These are phyloP conservation scores for Hypomontagnella submonticulosa DNA, from an alignment of 495 filamentous ascomycete species.

Conservation along the genomic window DNA sequence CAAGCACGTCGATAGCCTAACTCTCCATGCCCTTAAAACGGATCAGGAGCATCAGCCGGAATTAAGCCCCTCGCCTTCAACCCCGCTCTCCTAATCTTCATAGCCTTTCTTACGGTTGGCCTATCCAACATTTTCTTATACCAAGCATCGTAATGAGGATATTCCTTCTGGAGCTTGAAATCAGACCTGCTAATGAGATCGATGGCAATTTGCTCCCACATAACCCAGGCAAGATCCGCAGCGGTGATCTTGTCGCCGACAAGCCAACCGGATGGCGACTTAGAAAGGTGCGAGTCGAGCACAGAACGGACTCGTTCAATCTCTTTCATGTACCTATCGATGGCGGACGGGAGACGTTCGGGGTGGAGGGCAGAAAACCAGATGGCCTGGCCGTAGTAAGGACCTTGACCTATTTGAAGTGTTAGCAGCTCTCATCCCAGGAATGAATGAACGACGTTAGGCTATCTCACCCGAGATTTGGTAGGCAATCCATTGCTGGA, in stretches of 20 bases:
- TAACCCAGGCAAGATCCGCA: slow-evolving; percentile 68
- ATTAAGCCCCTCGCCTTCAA: not conserved
- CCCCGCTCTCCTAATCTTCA: slow-evolving; percentile 11
- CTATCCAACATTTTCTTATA: slow-evolving; percentile 42
- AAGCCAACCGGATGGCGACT: slow-evolving; percentile 61
- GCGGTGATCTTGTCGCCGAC: slow-evolving; percentile 69
- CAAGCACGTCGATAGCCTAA: not conserved
- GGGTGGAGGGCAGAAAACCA: slow-evolving; percentile 54
- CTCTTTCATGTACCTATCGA: slow-evolving; percentile 60
- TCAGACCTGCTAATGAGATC: slow-evolving; percentile 14
- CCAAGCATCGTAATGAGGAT: slow-evolving; percentile 49
- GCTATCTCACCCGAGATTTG: slow-evolving; percentile 52
- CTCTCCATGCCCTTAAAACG: not conserved
- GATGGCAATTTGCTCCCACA: slow-evolving; percentile 58
- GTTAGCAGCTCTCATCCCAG: not conserved
- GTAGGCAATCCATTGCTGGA: slow-evolving; percentile 57
- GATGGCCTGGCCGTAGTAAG: slow-evolving; percentile 59
- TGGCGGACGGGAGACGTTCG: slow-evolving; percentile 53
- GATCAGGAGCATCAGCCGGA: not conserved
- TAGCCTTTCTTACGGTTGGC: slow-evolving; percentile 32
- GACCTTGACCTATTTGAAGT: slow-evolving; percentile 54
- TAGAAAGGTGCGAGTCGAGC: slow-evolving; percentile 58
- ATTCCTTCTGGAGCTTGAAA: slow-evolving; percentile 38
- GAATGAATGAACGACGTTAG: not conserved
- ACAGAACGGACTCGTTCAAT: slow-evolving; percentile 57